phyloP scores from a whole-genome alignment of 129 eudicot genomes.

The Arctium minus region DNA sequence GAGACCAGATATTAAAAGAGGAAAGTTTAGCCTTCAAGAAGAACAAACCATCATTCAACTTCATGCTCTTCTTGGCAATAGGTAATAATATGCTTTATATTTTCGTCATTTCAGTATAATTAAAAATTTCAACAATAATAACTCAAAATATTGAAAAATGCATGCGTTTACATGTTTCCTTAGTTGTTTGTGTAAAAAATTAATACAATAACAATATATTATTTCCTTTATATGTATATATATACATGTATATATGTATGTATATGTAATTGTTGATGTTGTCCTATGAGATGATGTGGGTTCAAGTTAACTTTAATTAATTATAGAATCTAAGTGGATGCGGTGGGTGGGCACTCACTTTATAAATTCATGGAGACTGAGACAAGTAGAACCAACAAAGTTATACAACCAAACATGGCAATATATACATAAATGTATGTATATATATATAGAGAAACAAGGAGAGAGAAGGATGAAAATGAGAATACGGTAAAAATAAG shows the following conservation, averaged over 20 bases:
- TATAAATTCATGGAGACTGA: neutral
- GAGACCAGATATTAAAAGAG: slow-evolving; percentile 70
- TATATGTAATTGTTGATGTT: no score
- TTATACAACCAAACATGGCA: neutral
- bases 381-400: slow-evolving; percentile 5
- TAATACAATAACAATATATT: no score
- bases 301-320: neutral
- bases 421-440: neutral
- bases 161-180: no score
- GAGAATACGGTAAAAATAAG: no score
- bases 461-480: no score
- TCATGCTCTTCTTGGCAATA: slow-evolving; percentile 79
- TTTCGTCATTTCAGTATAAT: neutral
- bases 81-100: slow-evolving; percentile 29
- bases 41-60: slow-evolving; percentile 75
- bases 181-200: no score
- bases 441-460: no score
- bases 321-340: neutral
- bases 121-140: no score
- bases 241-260: no score
- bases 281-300: no score
- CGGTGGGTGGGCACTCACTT: slow-evolving; percentile 22
- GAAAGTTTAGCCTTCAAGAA: slow-evolving; percentile 66
- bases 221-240: no score
- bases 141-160: no score